Base-by-base conservation (phyloP, 805 yeast genomes). In the Metschnikowia drakensbergensis region DNA sequence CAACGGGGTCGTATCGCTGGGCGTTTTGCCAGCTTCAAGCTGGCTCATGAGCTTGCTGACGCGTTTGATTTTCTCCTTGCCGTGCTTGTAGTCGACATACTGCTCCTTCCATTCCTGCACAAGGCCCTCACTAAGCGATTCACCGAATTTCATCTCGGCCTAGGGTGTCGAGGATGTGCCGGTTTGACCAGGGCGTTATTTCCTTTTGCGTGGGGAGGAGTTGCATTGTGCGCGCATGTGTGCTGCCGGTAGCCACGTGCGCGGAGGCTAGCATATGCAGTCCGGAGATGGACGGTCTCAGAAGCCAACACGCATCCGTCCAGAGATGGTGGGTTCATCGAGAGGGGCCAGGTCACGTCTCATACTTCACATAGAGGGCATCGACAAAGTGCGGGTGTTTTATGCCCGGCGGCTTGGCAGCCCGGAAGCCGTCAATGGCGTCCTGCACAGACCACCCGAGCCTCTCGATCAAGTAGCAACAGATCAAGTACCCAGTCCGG, bases 21-120 rank as follows among this genome's bases (percentile, higher is more conserved):
- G 49, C 23, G 17, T 30, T 27, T 51, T 54, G 29, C 51, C 54
- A 5, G 56, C 58, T 11, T 49, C 51, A 25, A 59, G 28, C 41
- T 55, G 58, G 8, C 52, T 55, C 31, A 52, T 49, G 37, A 60
- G 36, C 39, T 30, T 44, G 13, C 52, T 52, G 11, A 73, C 59
- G 46, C 67, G 67, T 51, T 76, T 75, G 47, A 82, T 76, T 36
- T 73, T 61, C 60, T 78, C 76, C 60, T 82, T 82, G 37, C 86
- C 86, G 8, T 66, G 62, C 56, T 82, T 82, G 62, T 85, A 85
- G 59, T 88, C 86, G 31, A 91, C 74, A 61, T 91, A 91, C 59
- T 83, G 83, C 46, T 81, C 84, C 59, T 81, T 82, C 97, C 97
- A 91, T 59, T 86, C 96, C 4, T 97, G 96, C 48, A 86, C 86